phyloP scores from a whole-genome alignment of 1,284 basidiomycete genomes.

The Fistulina hepatica region DNA sequence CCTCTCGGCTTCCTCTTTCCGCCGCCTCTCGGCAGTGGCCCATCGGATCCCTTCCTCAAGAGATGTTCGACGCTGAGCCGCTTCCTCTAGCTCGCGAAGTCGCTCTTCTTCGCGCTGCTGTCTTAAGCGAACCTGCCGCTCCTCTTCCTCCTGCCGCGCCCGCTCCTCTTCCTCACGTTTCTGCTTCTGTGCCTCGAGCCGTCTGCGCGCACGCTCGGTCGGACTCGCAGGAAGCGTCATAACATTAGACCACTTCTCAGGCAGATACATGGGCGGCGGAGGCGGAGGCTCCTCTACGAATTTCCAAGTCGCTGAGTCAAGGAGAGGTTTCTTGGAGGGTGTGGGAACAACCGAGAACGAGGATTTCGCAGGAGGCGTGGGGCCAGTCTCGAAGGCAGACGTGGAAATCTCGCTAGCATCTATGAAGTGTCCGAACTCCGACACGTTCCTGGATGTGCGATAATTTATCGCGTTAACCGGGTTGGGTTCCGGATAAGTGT shows the following conservation, averaged over 20 bases:
- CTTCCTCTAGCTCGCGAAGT: slow-evolving; percentile 23
- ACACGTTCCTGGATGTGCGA: no score
- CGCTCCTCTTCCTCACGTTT: slow-evolving; percentile 39
- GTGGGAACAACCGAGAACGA: slow-evolving; percentile 7
- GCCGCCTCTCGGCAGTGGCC: slow-evolving; percentile 34
- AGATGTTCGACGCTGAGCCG: slow-evolving; percentile 34
- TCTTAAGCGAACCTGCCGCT: neutral
- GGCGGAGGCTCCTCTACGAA: slow-evolving; percentile 10
- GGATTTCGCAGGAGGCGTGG: slow-evolving; percentile 3
- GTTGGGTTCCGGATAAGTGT: no score
- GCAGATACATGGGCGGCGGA: slow-evolving; percentile 15
- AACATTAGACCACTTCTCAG: slow-evolving; percentile 29
- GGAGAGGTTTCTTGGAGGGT: slow-evolving; percentile 10
- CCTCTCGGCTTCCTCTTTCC: slow-evolving; percentile 35
- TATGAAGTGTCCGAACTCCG: neutral
- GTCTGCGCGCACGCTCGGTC: slow-evolving; percentile 32
- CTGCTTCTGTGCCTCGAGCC: slow-evolving; percentile 30
- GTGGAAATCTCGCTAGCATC: neutral
- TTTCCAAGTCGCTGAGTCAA: slow-evolving; percentile 13
- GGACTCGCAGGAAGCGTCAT: slow-evolving; percentile 28
- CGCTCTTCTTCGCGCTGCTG: neutral
- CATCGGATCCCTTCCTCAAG: slow-evolving; percentile 41
- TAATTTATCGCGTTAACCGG: no score
- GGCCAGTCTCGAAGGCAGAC: slow-evolving; percentile 3
- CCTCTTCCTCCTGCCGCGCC: slow-evolving; percentile 21